A percentile compares a stretch with the other conserved stretches of the same genome.
These are phyloP conservation scores for Ascobolus immersus DNA, from an alignment of 495 filamentous ascomycete genomes.

Conservation along the genomic window DNA sequence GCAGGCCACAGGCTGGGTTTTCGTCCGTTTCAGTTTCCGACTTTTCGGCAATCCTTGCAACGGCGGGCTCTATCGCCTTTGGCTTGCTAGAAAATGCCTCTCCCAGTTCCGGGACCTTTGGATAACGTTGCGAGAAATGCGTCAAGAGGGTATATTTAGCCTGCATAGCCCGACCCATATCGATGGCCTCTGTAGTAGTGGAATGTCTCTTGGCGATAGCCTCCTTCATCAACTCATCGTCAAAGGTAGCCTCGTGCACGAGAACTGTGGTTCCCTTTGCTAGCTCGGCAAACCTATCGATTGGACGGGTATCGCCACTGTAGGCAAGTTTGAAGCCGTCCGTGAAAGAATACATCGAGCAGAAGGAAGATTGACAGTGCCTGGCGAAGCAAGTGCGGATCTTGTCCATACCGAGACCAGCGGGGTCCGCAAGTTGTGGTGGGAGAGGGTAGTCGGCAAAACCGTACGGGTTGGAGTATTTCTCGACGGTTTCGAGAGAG, in stretches of 20 bases:
- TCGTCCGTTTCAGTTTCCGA: slow-evolving; percentile 14
- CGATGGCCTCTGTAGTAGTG: slow-evolving; percentile 61
- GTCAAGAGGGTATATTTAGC: slow-evolving; percentile 57
- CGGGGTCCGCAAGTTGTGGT: slow-evolving; percentile 5
- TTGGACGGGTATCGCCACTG: slow-evolving; percentile 77
- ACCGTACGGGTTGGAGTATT: too few relatives aligned
- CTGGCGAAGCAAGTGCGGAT: slow-evolving; percentile 37
- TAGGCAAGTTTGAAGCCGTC: slow-evolving; percentile 68
- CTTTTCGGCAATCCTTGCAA: slow-evolving; percentile 9
- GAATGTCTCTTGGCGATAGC: slow-evolving; percentile 75
- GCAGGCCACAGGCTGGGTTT: too few relatives aligned
- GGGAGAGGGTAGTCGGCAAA: not conserved
- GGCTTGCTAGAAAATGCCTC: slow-evolving; percentile 13
- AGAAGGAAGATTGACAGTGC: slow-evolving; percentile 60
- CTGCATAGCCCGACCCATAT: slow-evolving; percentile 48
- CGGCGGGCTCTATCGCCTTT: slow-evolving; percentile 3
- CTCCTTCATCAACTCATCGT: slow-evolving; percentile 51
- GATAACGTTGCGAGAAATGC: slow-evolving; percentile 90
- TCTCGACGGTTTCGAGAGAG: slow-evolving; percentile 6
- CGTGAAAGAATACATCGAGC: slow-evolving; percentile 54
- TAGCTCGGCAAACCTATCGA: slow-evolving; percentile 36
- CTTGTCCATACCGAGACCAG: slow-evolving; percentile 20
- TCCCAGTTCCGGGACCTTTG: slow-evolving; percentile 42
- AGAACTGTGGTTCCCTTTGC: slow-evolving; percentile 53
- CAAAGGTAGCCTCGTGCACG: slow-evolving; percentile 90